Conservation (phyloP, 1,284 basidiomycete genomes). For the Ceratobasidium sp. region DNA sequence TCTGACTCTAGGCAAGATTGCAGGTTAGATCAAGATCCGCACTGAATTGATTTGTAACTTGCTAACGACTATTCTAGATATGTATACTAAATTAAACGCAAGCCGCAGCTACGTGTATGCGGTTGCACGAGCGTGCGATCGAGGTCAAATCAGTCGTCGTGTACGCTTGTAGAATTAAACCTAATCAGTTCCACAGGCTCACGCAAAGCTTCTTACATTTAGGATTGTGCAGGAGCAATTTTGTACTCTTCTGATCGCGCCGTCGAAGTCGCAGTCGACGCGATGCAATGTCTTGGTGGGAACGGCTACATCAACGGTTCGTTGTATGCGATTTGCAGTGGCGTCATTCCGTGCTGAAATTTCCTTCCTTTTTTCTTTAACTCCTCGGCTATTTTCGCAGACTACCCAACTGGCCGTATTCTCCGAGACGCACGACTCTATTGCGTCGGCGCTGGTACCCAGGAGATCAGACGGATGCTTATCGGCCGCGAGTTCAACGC, state of each 20-base stretch:
- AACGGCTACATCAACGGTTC: constrained; percentile 92
- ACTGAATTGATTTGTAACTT: neutral
- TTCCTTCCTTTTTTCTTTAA: neutral
- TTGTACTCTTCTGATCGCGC: constrained; percentile 89
- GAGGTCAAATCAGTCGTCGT: constrained; percentile 78
- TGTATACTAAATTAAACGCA: constrained; percentile 94
- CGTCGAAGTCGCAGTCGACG: constrained; percentile 89
- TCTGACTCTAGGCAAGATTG: constrained; percentile 41
- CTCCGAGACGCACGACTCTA: constrained; percentile 86
- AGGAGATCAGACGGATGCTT: constrained; percentile 89
- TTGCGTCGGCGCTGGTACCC: constrained; percentile 90
- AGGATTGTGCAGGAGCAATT: constrained; percentile 94
- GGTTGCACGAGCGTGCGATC: constrained; percentile 87
- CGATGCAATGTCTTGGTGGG: constrained; percentile 90
- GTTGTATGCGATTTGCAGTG: constrained; percentile 43
- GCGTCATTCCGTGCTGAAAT: neutral
- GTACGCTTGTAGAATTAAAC: constrained; percentile 56
- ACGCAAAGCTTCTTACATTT: neutral
- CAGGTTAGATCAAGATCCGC: constrained; percentile 38
- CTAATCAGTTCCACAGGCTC: neutral
- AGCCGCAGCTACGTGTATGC: constrained; percentile 92
- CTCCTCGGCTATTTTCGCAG: constrained; percentile 52
- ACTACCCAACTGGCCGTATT: constrained; percentile 87
- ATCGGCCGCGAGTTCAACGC: constrained; percentile 90
- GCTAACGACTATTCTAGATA: constrained; percentile 59